These are phyloP conservation scores for Zea luxurians DNA, from an alignment of 176 grass and related monocot genomes.

Conservation along the genomic window DNA sequence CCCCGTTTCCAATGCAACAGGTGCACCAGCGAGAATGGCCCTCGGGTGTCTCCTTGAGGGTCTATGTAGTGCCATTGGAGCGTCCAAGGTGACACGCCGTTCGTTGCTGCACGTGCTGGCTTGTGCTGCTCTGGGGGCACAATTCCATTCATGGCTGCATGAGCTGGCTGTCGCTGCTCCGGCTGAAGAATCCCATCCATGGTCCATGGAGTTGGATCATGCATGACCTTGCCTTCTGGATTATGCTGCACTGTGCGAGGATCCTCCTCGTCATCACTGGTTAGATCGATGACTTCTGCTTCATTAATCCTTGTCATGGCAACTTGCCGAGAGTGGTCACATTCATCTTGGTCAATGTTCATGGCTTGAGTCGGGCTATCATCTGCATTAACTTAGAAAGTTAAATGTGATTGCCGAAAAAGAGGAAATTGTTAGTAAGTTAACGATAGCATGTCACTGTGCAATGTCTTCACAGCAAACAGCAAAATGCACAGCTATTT, in stretches of 20 bases:
- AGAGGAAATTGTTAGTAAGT: constrained; percentile 13
- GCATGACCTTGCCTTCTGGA: neutral
- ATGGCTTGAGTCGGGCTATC: constrained; percentile 24
- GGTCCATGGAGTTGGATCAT: neutral
- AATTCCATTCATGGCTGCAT: neutral
- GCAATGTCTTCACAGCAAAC: neutral
- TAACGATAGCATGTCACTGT: constrained; percentile 22
- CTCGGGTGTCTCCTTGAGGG: constrained; percentile 43
- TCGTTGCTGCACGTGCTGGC: neutral
- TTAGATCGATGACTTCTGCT: constrained; percentile 30
- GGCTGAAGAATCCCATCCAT: neutral
- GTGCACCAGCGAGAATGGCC: constrained; percentile 41
- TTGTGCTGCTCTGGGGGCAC: neutral
- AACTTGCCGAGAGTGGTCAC: constrained; percentile 5
- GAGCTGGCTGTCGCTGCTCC: neutral
- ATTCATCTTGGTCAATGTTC: constrained; percentile 27
- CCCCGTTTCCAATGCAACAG: constrained; percentile 31
- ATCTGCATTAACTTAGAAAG: constrained; percentile 17
- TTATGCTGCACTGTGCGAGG: constrained; percentile 6
- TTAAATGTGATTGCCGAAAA: constrained; percentile 19
- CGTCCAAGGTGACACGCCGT: neutral
- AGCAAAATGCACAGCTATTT: neutral
- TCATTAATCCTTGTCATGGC: neutral
- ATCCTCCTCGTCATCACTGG: constrained; percentile 37
- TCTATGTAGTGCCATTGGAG: constrained; percentile 54